Conservation (phyloP, 2,329 filamentous ascomycete species). For the Paramyrothecium roridum region DNA sequence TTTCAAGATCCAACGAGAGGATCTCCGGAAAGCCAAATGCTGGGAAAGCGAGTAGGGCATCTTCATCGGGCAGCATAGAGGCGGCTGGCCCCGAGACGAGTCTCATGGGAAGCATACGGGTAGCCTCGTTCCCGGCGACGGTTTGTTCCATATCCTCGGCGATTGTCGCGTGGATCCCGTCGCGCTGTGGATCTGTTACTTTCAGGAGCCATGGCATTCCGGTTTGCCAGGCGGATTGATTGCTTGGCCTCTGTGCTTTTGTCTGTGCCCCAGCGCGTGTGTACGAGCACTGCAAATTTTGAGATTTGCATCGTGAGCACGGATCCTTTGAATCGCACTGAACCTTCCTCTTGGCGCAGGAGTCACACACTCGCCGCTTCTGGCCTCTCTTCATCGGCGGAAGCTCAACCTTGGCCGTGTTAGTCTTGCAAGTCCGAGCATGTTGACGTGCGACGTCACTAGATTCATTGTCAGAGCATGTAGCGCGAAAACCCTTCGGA, state of each 20-base stretch:
- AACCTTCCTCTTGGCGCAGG: conserved; percentile 4
- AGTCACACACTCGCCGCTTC: conserved; percentile 6
- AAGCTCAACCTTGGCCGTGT: not conserved
- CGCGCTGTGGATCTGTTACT: conserved; percentile 3
- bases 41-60: not conserved
- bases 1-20: not conserved
- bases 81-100: too few relatives aligned
- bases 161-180: conserved; percentile 3
- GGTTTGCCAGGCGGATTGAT: not conserved
- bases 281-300: conserved; percentile 3
- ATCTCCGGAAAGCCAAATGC: not conserved
- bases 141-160: not conserved
- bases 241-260: not conserved
- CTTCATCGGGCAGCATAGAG: not conserved
- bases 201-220: conserved; percentile 4
- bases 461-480: not conserved
- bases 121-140: too few relatives aligned
- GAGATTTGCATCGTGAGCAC: conserved; percentile 4
- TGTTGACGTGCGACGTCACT: conserved; percentile 10
- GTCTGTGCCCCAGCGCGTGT: not conserved
- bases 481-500: not conserved
- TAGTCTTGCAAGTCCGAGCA: conserved; percentile 2
- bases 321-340: conserved; percentile 4
- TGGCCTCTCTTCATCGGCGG: conserved; percentile 5
- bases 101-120: too few relatives aligned